Evolutionary conservation across 805 yeast species (phyloP).

Genomic region (Ogataea populi-albae): DNA sequence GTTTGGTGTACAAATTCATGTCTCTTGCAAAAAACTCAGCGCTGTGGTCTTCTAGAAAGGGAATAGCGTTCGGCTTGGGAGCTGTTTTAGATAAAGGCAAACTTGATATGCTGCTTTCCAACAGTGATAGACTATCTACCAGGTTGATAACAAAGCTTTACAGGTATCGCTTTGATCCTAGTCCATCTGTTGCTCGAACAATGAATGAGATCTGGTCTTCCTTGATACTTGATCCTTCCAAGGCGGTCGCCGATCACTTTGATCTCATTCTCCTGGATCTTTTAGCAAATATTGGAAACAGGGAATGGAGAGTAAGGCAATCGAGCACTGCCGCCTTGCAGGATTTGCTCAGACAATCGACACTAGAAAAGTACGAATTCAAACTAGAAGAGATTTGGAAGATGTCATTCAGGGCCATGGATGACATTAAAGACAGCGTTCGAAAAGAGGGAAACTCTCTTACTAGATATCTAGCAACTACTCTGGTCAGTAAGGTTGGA

Average conservation of each 20-base stretch:
- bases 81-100: slow-evolving; percentile 77
- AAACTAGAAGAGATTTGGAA: slow-evolving; percentile 72
- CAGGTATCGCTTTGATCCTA: slow-evolving; percentile 85
- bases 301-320: slow-evolving; percentile 93
- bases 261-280: slow-evolving; percentile 62
- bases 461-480: slow-evolving; percentile 62
- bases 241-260: slow-evolving; percentile 52
- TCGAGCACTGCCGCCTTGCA: slow-evolving; percentile 74
- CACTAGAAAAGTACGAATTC: slow-evolving; percentile 49
- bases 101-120: slow-evolving; percentile 56
- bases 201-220: slow-evolving; percentile 90
- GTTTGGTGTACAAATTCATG: slow-evolving; percentile 92
- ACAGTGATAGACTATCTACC: slow-evolving; percentile 52
- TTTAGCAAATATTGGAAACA: slow-evolving; percentile 63
- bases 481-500: slow-evolving; percentile 57
- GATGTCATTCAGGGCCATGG: slow-evolving; percentile 84
- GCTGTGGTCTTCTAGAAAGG: slow-evolving; percentile 89
- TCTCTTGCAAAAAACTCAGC: slow-evolving; percentile 83
- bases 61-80: slow-evolving; percentile 91
- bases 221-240: slow-evolving; percentile 54
- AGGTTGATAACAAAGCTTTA: slow-evolving; percentile 77
- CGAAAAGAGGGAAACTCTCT: slow-evolving; percentile 73
- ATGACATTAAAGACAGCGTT: slow-evolving; percentile 93
- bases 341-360: slow-evolving; percentile 64
- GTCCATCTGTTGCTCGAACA: slow-evolving; percentile 64